Base-by-base conservation (phyloP, 805 yeast genomes). In the Metschnikowia proteae region DNA sequence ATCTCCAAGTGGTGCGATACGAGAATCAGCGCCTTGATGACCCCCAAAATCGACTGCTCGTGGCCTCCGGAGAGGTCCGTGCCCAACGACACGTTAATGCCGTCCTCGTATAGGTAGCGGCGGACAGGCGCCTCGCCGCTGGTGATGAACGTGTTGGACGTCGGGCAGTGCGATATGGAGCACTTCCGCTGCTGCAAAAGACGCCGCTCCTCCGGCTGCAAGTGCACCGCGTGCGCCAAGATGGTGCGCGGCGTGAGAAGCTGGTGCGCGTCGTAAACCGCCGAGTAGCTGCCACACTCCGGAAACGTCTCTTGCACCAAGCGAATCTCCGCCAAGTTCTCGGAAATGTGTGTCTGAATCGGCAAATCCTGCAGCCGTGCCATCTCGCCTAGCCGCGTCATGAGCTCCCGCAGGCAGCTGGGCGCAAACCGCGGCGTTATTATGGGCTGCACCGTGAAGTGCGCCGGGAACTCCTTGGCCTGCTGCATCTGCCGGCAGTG, bases 381-480 rank as follows among this genome's bases (percentile, higher is more conserved):
- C 38, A 86, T 62, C 5, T 75, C 65, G 3, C 95, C 95, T 47
- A 91, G 71, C 74, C 80, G 75, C 6, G 61, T 60, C 70, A 92
- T 68, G 34, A 88, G 70, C 43, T 80, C 77, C 25, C 79, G 68
- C 3, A 88, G 74, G 61, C 97, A 92, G 17, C 87, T 80, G 2
- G 96, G 96, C 0, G 98, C 98, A 71, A 92, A 92, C 49, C 99
- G 71, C 6, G 99, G 98, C 1, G 98, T 92, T 8, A 92, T 56
- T 10, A 91, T 82, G 0, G 98, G 96, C 44, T 76, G 70, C 11
- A 92, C 76, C 51, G 71, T 55, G 7, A 42, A 42, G 11, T 42
- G 32, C 4, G 11, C 25, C 5, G 44, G 37, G 3, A 72, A 53
- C 17, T 78, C 76, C 4, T 29, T 47, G 4, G 22, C 75, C 3